Evolutionary conservation across 202 grass and related monocot species (phyloP), one percentile per base, ranked within the genome.

Genomic region (Tripidium arundinaceum): DNA sequence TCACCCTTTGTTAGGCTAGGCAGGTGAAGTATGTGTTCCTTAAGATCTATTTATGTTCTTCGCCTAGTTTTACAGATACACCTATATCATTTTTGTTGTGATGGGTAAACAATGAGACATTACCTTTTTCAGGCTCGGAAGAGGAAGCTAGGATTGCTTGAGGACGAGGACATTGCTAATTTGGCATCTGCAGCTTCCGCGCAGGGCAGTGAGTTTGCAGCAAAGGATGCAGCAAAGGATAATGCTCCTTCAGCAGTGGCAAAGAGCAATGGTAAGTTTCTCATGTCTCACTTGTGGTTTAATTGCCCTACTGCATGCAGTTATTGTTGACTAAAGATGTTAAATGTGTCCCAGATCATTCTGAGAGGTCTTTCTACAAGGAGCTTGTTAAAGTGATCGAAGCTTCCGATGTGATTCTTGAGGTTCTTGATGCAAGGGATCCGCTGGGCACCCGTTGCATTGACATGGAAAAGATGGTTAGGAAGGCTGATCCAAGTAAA

Each of bases 361-460:
- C 92, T 72, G 96, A 95, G 80, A 95, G 90, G 73, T 82, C 92
- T 11, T 98, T 98, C 83, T 95, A 95, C 74, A 98, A 98, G 86
- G 96, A 98, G 84, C 65, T 98, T 75, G 83, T 93, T 47, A 98
- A 98, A 94, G 96, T 99, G 7, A 91, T 99, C 11, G 90, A 99
- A 85, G 86, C 88, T 73, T 95, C 96, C 0, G 96, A 99, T 66
- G 88, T 99, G 31, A 91, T 99, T 80, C 79, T 99, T 14, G 90
- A 99, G 86, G 96, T 99, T 79, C 88, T 99, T 68, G 96, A 99
- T 83, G 92, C 90, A 81, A 84, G 96, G 41, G 92, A 95, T 59
- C 92, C 92, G 0, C 83, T 95, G 47, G 92, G 92, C 39, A 91
- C 92, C 58, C 85, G 96, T 57, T 99, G 90, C 26, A 54, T 91